Percentiles rank a stretch among this genome's conserved stretches.
Evolutionary conservation across 352 stramenopile genomes (phyloP).

Genomic region (Pythium oligandrum): DNA sequence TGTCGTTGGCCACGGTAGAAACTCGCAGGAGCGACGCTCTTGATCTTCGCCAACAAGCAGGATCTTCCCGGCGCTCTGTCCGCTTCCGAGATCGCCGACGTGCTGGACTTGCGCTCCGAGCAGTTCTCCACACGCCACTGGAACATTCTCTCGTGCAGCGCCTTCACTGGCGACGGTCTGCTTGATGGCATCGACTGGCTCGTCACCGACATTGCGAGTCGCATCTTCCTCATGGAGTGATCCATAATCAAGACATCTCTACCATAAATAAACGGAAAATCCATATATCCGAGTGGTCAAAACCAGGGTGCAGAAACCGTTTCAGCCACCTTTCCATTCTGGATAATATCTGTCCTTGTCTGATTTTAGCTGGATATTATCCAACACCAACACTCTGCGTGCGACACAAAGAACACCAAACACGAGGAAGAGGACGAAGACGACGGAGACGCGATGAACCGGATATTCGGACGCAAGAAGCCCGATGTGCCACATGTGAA

Average conservation of each 20-base stretch:
- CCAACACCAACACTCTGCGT: no score
- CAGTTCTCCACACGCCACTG: slow-evolving; percentile 85
- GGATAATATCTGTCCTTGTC: no score
- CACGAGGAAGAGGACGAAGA: neutral
- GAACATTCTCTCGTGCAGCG: slow-evolving; percentile 95
- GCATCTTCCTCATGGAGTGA: slow-evolving; percentile 94
- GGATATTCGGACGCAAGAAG: slow-evolving; percentile 86
- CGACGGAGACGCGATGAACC: slow-evolving; percentile 41
- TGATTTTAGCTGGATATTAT: no score
- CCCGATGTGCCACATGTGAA: slow-evolving; percentile 63
- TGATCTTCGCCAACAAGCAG: slow-evolving; percentile 99
- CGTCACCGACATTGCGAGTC: slow-evolving; percentile 92
- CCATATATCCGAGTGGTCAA: no score
- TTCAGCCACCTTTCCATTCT: no score
- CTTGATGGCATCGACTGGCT: slow-evolving; percentile 98
- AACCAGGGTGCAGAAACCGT: no score
- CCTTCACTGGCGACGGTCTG: slow-evolving; percentile 94
- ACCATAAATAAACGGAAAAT: no score
- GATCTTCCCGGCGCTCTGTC: slow-evolving; percentile 92
- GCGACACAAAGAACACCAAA: slow-evolving; percentile 18
- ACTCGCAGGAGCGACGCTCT: slow-evolving; percentile 95
- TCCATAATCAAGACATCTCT: no score
- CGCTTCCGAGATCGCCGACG: slow-evolving; percentile 87
- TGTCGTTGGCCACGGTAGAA: slow-evolving; percentile 63
- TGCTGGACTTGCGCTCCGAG: slow-evolving; percentile 77